A percentile compares a stretch with the other conserved stretches of the same genome.
These are phyloP conservation scores for Firmiana major DNA, from an alignment of 345 rosid genomes.

Conservation along the genomic window DNA sequence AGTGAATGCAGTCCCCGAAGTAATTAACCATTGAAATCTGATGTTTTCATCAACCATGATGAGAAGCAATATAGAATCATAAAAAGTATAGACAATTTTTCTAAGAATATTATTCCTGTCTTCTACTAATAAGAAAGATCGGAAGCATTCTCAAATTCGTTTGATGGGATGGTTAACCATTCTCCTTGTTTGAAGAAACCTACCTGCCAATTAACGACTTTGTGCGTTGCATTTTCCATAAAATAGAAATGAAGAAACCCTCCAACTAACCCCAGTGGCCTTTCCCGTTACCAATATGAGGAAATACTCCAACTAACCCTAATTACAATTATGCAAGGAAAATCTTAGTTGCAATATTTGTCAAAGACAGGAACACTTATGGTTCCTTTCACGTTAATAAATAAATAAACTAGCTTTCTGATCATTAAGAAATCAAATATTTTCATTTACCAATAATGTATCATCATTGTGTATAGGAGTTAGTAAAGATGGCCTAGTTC, in stretches of 20 bases:
- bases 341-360: background rate
- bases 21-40: background rate
- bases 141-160: background rate
- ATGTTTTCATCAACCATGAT: background rate
- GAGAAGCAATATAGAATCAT: background rate
- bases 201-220: background rate
- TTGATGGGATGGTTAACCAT: constrained; percentile 16
- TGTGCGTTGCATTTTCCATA: background rate
- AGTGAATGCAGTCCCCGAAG: background rate
- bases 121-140: background rate
- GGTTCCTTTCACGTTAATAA: background rate
- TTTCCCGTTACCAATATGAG: background rate
- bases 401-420: background rate
- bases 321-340: background rate
- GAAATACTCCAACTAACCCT: constrained; percentile 26
- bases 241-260: constrained; percentile 4
- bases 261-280: constrained; percentile 21
- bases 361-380: background rate
- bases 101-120: background rate
- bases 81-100: background rate
- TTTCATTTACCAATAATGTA: background rate
- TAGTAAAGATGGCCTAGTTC: constrained; percentile 78
- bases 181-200: constrained; percentile 19
- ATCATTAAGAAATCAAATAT: background rate
- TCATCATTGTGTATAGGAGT: constrained; percentile 45